phyloP scores from a whole-genome alignment of 1,139 yeast genomes.

The Chernovozyma aurita region DNA sequence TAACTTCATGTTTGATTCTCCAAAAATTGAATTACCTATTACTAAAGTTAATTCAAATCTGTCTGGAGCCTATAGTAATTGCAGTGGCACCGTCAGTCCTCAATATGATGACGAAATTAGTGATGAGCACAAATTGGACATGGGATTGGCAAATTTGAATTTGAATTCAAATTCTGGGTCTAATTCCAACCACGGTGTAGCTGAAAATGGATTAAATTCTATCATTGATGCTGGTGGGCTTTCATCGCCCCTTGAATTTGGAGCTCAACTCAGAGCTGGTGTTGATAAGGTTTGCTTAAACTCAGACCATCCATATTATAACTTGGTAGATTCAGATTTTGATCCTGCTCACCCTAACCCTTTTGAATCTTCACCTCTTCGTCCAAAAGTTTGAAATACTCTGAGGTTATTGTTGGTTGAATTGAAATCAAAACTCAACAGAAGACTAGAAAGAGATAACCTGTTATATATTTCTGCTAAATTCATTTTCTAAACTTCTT shows the following conservation, averaged over 20 bases:
- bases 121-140: neutral
- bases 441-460: no score
- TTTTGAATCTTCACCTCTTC: slow-evolving; percentile 1
- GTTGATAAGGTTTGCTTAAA: slow-evolving; percentile 1
- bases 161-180: neutral
- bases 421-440: no score
- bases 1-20: slow-evolving; percentile 13
- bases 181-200: no score
- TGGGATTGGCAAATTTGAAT: neutral
- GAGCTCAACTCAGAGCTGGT: slow-evolving; percentile 1
- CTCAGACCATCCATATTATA: slow-evolving; percentile 3
- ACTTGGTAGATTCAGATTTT: neutral
- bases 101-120: neutral
- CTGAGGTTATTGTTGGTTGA: no score
- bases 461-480: no score
- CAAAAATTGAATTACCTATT: slow-evolving; percentile 13
- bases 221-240: neutral
- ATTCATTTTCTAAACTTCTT: no score
- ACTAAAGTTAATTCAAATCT: neutral
- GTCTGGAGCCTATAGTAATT: neutral
- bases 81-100: slow-evolving; percentile 1
- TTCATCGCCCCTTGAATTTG: slow-evolving; percentile 1
- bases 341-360: neutral
- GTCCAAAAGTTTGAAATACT: slow-evolving; percentile 1
- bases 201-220: neutral